These are phyloP conservation scores for Euphorbia tirucalli DNA, from an alignment of 345 rosid genomes.

Conservation along the genomic window DNA sequence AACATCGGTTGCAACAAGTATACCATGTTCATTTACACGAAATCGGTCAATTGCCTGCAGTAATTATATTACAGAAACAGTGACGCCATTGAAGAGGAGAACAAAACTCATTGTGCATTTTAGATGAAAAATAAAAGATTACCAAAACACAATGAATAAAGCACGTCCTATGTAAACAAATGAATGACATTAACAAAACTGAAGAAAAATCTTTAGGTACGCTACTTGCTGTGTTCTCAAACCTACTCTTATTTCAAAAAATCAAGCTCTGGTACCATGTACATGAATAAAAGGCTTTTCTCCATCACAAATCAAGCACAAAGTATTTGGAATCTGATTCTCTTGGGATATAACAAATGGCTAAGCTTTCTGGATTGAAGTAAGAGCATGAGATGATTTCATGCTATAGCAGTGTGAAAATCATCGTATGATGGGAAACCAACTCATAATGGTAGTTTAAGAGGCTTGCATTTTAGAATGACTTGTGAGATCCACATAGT, in stretches of 20 bases:
- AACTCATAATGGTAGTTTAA: not conserved
- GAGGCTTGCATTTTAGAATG: not conserved
- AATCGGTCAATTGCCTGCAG: slow-evolving; percentile 84
- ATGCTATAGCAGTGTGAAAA: not conserved
- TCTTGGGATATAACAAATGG: not conserved
- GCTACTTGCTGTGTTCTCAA: not conserved
- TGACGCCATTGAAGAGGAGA: not conserved
- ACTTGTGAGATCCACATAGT: not conserved
- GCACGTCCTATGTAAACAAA: not conserved
- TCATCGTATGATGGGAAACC: not conserved
- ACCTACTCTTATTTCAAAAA: not conserved
- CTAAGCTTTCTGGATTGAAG: not conserved
- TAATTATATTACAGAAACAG: slow-evolving; percentile 2
- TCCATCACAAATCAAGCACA: not conserved
- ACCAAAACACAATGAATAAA: not conserved
- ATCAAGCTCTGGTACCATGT: not conserved
- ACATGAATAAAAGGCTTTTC: not conserved
- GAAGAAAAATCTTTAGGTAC: not conserved
- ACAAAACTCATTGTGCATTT: not conserved
- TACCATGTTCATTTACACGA: slow-evolving; percentile 70
- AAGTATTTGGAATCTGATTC: not conserved
- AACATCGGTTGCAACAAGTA: slow-evolving; percentile 94
- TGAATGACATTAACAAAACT: not conserved
- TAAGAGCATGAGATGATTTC: not conserved
- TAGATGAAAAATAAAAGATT: not conserved